phyloP scores from a whole-genome alignment of 116 monocot genomes.

The Cymodocea nodosa region DNA sequence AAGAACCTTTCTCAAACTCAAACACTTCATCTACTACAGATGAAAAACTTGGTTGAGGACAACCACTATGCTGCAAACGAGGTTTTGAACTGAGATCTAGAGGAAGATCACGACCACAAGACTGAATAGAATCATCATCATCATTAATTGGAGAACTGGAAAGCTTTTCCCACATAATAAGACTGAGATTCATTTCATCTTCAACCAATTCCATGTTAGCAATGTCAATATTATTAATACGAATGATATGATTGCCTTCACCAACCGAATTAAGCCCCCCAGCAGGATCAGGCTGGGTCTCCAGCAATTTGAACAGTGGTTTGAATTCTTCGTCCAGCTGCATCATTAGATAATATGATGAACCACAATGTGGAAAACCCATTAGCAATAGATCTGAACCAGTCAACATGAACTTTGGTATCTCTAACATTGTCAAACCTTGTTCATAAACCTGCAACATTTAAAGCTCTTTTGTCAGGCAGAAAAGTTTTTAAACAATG shows the following conservation, averaged over 20 bases:
- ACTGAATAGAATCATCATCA: constrained; percentile 19
- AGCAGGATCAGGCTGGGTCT: constrained; percentile 42
- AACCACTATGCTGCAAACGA: constrained; percentile 26
- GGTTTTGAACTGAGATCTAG: constrained; percentile 27
- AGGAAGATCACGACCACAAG: constrained; percentile 22
- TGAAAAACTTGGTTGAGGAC: constrained; percentile 56
- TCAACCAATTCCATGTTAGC: constrained; percentile 51
- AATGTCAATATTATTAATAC: constrained; percentile 59
- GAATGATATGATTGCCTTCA: constrained; percentile 34
- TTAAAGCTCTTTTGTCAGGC: not conserved
- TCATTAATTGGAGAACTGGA: constrained; percentile 11
- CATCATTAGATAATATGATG: constrained; percentile 75
- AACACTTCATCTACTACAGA: constrained; percentile 93
- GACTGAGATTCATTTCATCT: constrained; percentile 76
- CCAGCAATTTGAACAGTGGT: constrained; percentile 69
- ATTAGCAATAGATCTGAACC: constrained; percentile 66
- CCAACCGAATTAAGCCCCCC: constrained; percentile 33
- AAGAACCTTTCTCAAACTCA: constrained; percentile 47
- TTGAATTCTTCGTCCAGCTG: constrained; percentile 92
- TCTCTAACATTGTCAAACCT: constrained; percentile 42
- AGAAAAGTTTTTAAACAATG: too few species aligned
- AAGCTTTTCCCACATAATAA: constrained; percentile 55
- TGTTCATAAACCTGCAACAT: constrained; percentile 80
- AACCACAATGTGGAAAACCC: constrained; percentile 80
- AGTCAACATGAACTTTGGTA: constrained; percentile 56